A percentile compares a stretch with the other conserved stretches of the same genome.
Conservation (phyloP, 805 yeast species). For the Myxozyma sirexii region DNA sequence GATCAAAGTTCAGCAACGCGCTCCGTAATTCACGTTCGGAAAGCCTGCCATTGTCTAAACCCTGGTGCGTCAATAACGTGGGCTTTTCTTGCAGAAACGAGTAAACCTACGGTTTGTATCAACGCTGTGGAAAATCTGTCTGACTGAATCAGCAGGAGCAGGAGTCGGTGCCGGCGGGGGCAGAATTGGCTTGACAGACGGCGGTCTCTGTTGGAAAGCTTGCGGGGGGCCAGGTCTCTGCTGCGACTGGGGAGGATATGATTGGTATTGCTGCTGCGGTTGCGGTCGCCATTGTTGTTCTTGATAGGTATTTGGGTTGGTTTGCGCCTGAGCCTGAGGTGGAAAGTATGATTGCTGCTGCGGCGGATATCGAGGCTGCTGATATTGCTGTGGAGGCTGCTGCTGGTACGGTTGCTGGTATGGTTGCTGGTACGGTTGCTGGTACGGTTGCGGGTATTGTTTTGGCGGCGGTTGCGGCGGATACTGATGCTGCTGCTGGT, state of each 20-base stretch:
- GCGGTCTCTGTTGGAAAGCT: not conserved
- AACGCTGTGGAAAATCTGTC: constrained; percentile 36
- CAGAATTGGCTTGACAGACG: not conserved
- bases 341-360: not conserved
- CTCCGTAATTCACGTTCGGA: constrained; percentile 59
- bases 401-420: constrained; percentile 7
- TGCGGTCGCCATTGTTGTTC: constrained; percentile 16
- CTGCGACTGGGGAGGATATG: no score
- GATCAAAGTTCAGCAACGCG: constrained; percentile 66
- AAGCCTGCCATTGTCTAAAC: constrained; percentile 41
- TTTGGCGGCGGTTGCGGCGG: constrained; percentile 1
- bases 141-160: constrained; percentile 16
- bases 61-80: no score
- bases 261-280: not conserved
- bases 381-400: constrained; percentile 7
- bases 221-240: not conserved
- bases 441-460: not conserved
- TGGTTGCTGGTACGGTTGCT: constrained; percentile 11
- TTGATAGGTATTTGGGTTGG: not conserved
- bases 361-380: constrained; percentile 4
- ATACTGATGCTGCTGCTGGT: constrained; percentile 1
- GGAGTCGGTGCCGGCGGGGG: constrained; percentile 22
- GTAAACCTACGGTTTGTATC: constrained; percentile 23
- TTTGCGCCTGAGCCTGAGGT: not conserved
- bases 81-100: no score